Percentiles rank a stretch among this genome's conserved stretches.
phyloP scores from a whole-genome alignment of 208 protist genomes.

The Spongospora subterranea region DNA sequence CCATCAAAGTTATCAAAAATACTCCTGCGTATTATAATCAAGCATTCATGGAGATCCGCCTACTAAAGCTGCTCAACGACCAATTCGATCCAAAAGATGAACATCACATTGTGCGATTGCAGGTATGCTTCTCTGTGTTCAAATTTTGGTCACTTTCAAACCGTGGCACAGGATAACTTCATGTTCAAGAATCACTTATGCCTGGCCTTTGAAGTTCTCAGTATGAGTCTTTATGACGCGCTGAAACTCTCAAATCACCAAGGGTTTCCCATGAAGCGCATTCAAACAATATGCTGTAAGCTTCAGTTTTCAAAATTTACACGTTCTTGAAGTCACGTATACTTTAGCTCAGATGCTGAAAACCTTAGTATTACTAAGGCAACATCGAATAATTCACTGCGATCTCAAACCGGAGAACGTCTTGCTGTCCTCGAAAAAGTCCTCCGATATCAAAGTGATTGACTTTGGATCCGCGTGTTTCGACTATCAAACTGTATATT shows the following conservation, averaged over 20 bases:
- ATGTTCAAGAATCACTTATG: slow-evolving; percentile 68
- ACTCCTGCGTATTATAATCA: slow-evolving; percentile 67
- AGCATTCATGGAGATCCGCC: slow-evolving; percentile 62
- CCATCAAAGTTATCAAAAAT: slow-evolving; percentile 73
- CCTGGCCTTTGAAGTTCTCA: slow-evolving; percentile 74
- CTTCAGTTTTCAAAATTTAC: neutral
- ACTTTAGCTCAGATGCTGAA: slow-evolving; percentile 66
- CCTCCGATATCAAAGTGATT: slow-evolving; percentile 93
- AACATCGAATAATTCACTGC: slow-evolving; percentile 67
- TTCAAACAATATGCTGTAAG: neutral
- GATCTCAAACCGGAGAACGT: slow-evolving; percentile 84
- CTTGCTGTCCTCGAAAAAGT: slow-evolving; percentile 79
- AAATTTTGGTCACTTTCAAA: neutral
- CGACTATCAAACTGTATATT: slow-evolving; percentile 74
- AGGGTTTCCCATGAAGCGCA: neutral
- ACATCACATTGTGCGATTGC: slow-evolving; percentile 59
- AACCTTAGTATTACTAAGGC: slow-evolving; percentile 61
- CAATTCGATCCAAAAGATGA: slow-evolving; percentile 59
- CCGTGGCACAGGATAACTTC: slow-evolving; percentile 50
- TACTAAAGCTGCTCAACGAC: slow-evolving; percentile 59
- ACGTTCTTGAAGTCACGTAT: neutral
- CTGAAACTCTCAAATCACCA: slow-evolving; percentile 65
- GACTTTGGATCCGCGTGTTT: slow-evolving; percentile 97
- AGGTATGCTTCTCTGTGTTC: slow-evolving; percentile 41
- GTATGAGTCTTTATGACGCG: slow-evolving; percentile 77